Conservation (phyloP, 2,329 filamentous ascomycete species). For the Colletotrichum lindemuthianum region DNA sequence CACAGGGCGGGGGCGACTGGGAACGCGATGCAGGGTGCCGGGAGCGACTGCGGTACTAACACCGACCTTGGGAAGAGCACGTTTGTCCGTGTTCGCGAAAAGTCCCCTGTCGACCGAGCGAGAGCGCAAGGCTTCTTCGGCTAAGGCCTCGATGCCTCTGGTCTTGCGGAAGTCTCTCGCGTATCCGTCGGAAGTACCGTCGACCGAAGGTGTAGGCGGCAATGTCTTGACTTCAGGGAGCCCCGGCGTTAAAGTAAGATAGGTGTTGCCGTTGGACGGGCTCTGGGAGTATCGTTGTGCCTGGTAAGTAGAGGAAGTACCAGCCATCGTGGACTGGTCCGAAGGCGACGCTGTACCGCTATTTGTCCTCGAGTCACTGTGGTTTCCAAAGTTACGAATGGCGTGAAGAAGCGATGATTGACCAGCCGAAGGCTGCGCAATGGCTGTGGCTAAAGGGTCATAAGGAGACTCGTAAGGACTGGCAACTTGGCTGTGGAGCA, state of each 20-base stretch:
- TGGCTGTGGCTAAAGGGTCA: constrained; percentile 51
- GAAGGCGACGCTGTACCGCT: constrained; percentile 31
- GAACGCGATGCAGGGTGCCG: constrained; percentile 62
- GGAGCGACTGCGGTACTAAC: constrained; percentile 70
- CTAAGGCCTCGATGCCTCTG: constrained; percentile 49
- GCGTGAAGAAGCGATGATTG: constrained; percentile 18
- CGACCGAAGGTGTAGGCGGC: constrained; percentile 51
- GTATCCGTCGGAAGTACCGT: constrained; percentile 47
- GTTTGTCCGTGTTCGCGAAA: constrained; percentile 70
- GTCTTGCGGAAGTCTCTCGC: constrained; percentile 57
- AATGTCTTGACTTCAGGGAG: constrained; percentile 35
- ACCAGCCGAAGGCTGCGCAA: constrained; percentile 22
- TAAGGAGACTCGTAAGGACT: constrained; percentile 67
- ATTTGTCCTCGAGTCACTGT: constrained; percentile 16
- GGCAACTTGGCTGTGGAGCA: constrained; percentile 78
- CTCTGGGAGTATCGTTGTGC: constrained; percentile 55
- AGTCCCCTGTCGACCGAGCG: constrained; percentile 72
- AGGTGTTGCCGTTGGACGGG: constrained; percentile 55
- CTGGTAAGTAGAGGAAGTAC: constrained; percentile 36
- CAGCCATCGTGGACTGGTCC: constrained; percentile 28
- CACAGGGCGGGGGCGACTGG: constrained; percentile 53
- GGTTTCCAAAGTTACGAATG: constrained; percentile 1
- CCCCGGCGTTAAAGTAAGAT: constrained; percentile 52
- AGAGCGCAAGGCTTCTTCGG: constrained; percentile 63
- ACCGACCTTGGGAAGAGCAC: constrained; percentile 70